These are phyloP conservation scores for Nyssa sinensis DNA, from an alignment of 148 eudicot genomes.

Conservation along the genomic window DNA sequence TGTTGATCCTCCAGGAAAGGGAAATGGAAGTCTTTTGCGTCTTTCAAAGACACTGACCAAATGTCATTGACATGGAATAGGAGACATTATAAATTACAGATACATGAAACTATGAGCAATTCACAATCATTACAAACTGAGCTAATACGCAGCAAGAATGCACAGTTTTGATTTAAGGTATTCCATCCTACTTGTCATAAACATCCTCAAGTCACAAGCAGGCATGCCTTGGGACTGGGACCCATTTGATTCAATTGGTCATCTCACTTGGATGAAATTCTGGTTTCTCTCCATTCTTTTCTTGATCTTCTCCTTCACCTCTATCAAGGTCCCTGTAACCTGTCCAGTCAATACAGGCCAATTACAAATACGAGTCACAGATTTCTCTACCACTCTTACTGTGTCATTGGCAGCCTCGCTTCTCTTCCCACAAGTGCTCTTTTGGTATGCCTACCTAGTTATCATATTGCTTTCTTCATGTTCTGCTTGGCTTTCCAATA, in stretches of 20 bases:
- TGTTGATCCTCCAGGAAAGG: too few relatives aligned
- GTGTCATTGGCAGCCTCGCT: not conserved
- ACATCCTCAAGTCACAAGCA: not conserved
- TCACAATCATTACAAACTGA: too few relatives aligned
- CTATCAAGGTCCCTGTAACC: not conserved
- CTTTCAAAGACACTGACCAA: too few relatives aligned
- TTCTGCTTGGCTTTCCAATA: not conserved
- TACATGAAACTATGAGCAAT: too few relatives aligned
- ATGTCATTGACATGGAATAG: too few relatives aligned
- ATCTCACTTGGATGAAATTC: not conserved
- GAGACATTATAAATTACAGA: too few relatives aligned
- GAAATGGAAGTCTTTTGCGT: too few relatives aligned
- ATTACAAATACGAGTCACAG: not conserved
- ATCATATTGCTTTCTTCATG: too few relatives aligned
- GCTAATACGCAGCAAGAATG: too few relatives aligned
- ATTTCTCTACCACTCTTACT: not conserved
- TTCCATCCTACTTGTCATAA: not conserved
- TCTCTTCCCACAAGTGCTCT: not conserved
- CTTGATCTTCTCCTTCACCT: not conserved
- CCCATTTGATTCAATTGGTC: not conserved
- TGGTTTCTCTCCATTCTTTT: slow-evolving; percentile 1
- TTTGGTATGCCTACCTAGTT: not conserved
- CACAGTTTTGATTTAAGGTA: slow-evolving; percentile 1
- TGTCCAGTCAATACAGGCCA: not conserved
- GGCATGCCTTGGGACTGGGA: not conserved